A percentile compares a stretch with the other conserved stretches of the same genome.
phyloP scores from a whole-genome alignment of 177 flowering plant species.

The Vitis hybrid region DNA sequence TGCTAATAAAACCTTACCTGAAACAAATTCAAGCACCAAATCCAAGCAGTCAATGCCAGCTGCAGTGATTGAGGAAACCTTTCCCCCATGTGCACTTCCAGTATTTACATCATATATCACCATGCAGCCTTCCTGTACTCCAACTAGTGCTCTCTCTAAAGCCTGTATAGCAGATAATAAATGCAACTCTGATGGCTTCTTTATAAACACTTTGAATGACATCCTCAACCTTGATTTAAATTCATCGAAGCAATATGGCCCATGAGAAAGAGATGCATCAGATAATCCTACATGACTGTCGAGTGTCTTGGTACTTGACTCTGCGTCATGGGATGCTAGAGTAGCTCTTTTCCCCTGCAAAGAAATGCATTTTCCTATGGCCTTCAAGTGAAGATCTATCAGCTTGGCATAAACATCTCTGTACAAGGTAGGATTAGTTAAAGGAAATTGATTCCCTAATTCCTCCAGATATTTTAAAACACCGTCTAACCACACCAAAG shows the following conservation, averaged over 20 bases:
- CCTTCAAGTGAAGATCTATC: slow-evolving; percentile 60
- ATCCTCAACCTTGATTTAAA: slow-evolving; percentile 64
- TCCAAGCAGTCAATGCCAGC: slow-evolving; percentile 88
- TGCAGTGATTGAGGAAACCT: slow-evolving; percentile 63
- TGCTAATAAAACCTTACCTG: slow-evolving; percentile 50
- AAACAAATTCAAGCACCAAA: slow-evolving; percentile 67
- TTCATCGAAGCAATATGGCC: slow-evolving; percentile 42
- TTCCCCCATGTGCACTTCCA: slow-evolving; percentile 57
- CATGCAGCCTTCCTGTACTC: slow-evolving; percentile 48
- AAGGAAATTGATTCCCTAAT: slow-evolving; percentile 57
- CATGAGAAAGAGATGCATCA: slow-evolving; percentile 24
- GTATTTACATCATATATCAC: slow-evolving; percentile 45
- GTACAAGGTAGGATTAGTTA: slow-evolving; percentile 39
- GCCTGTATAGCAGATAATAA: slow-evolving; percentile 56
- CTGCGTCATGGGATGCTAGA: slow-evolving; percentile 65
- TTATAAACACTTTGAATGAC: slow-evolving; percentile 62
- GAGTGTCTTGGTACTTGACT: slow-evolving; percentile 56
- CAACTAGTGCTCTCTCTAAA: slow-evolving; percentile 82
- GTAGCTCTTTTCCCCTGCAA: slow-evolving; percentile 75
- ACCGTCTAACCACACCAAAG: slow-evolving; percentile 77
- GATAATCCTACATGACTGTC: slow-evolving; percentile 20
- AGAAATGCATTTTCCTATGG: slow-evolving; percentile 74
- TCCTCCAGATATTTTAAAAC: slow-evolving; percentile 71
- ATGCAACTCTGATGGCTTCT: slow-evolving; percentile 57
- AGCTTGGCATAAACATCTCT: slow-evolving; percentile 48